These are phyloP conservation scores for Tritrichomonas foetus DNA, from an alignment of 208 protist species.

Conservation along the genomic window DNA sequence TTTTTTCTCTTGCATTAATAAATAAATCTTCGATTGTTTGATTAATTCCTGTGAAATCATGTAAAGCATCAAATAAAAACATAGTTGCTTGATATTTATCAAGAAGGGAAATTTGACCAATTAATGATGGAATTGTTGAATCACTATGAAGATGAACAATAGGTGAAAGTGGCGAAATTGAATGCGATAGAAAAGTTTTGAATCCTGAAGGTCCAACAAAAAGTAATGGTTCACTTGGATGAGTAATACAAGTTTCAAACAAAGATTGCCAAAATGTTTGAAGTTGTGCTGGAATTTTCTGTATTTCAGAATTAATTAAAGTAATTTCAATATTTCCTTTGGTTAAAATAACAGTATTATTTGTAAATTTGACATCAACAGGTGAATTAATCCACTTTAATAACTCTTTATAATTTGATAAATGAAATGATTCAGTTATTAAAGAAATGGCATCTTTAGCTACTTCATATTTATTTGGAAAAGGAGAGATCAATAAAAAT, in stretches of 20 bases:
- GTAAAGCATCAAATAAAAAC: not conserved
- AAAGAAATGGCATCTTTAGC: not conserved
- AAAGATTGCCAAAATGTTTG: not conserved
- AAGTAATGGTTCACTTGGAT: not conserved
- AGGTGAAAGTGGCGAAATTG: not conserved
- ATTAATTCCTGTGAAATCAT: not conserved
- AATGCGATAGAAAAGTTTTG: not conserved
- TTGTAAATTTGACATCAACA: not conserved
- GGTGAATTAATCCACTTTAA: not conserved
- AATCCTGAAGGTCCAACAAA: not conserved
- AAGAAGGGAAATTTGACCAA: not conserved
- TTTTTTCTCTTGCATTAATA: not conserved
- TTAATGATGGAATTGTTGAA: not conserved
- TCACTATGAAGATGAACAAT: not conserved
- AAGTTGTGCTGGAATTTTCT: not conserved
- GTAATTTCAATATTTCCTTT: not conserved
- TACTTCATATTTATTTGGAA: not conserved
- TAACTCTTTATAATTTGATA: not conserved
- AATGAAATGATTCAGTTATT: not conserved
- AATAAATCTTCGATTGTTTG: not conserved
- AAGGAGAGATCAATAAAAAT: not conserved
- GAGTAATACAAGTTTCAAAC: not conserved
- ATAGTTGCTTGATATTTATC: not conserved
- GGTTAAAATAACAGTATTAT: not conserved
- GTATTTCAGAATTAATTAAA: not conserved